These are phyloP conservation scores for Paramecium sexaurelia DNA, from an alignment of 73 alveolate genomes.

Conservation along the genomic window DNA sequence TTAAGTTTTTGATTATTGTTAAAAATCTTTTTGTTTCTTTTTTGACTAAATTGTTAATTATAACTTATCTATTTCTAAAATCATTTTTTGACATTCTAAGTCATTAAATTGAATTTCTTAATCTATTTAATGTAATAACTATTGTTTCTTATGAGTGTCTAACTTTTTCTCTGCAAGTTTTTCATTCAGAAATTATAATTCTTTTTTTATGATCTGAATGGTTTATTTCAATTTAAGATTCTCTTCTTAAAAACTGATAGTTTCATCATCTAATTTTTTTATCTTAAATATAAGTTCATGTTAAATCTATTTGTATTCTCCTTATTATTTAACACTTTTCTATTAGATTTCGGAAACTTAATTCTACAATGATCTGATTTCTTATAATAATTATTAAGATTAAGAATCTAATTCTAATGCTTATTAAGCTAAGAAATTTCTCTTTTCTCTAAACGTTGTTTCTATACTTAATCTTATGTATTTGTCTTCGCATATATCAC, in stretches of 20 bases:
- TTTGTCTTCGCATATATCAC: conserved; percentile 67
- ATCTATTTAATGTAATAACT: background rate
- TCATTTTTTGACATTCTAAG: background rate
- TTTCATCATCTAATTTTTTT: background rate
- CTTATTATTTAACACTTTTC: background rate
- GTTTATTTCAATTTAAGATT: background rate
- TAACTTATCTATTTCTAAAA: background rate
- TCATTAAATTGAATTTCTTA: background rate
- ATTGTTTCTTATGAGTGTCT: background rate
- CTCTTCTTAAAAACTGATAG: background rate
- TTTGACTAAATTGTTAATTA: background rate
- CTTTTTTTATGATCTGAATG: background rate
- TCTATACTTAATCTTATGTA: conserved; percentile 28
- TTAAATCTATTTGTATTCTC: background rate
- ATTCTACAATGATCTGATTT: background rate
- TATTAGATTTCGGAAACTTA: background rate
- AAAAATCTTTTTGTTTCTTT: background rate
- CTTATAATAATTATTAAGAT: background rate
- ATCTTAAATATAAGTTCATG: background rate
- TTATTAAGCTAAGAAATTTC: background rate
- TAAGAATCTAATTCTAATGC: background rate
- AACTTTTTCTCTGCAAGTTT: background rate
- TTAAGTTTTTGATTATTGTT: background rate
- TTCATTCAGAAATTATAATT: background rate
- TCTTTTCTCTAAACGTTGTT: background rate